Conservation (phyloP, 1,284 basidiomycete genomes). For the Pisolithus thermaeus region DNA sequence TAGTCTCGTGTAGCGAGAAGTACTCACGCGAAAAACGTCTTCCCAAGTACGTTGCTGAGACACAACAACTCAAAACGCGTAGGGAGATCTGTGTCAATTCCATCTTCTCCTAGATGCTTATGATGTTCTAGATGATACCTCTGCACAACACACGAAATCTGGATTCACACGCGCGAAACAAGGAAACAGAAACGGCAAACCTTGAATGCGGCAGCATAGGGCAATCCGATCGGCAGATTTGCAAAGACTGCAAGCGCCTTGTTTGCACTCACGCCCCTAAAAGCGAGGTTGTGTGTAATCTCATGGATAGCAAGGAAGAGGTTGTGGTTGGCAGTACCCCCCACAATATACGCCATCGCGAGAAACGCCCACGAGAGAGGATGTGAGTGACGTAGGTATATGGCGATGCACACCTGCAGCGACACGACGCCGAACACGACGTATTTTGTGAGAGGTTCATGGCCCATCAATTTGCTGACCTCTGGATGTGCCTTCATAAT, state of each 20-base stretch:
- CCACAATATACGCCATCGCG: conserved; percentile 77
- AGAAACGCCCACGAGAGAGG: conserved; percentile 74
- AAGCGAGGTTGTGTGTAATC: conserved; percentile 97
- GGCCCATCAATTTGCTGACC: conserved; percentile 92
- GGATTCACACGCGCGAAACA: conserved; percentile 1
- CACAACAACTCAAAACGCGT: conserved; percentile 80
- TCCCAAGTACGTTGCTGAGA: conserved; percentile 93
- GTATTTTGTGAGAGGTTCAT: conserved; percentile 88
- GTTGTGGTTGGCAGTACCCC: conserved; percentile 96
- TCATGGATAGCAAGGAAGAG: conserved; percentile 97
- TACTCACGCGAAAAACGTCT: conserved; percentile 92
- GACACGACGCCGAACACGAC: conserved; percentile 76
- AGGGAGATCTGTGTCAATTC: conserved; percentile 92
- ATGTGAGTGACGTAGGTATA: conserved; percentile 58
- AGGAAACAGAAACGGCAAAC: conserved; percentile 32
- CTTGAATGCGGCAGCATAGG: conserved; percentile 96
- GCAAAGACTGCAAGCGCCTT: conserved; percentile 86
- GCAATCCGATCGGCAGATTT: conserved; percentile 90
- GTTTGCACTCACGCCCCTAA: conserved; percentile 79
- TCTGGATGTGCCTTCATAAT: conserved; percentile 95
- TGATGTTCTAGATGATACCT: conserved; percentile 94
- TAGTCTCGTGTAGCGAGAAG: neutral
- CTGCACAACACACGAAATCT: conserved; percentile 28
- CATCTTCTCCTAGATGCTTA: conserved; percentile 93
- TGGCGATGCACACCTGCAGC: conserved; percentile 69